Conservation (phyloP, 495 filamentous ascomycete genomes). For the Tetracladium setigerum region DNA sequence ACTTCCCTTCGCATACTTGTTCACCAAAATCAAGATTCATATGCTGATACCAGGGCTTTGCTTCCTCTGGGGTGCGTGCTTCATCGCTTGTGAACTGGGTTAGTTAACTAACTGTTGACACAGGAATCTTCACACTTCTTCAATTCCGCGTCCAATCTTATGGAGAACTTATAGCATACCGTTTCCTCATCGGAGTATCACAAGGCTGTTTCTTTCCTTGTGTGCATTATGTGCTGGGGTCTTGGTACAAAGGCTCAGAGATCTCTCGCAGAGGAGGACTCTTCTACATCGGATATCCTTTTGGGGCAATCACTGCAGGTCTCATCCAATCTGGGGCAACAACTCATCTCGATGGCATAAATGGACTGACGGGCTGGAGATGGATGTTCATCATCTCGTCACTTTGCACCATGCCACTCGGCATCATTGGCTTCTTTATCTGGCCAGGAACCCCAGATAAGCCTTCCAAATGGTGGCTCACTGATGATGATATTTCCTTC, state of each 20-base stretch:
- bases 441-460: slow-evolving; percentile 36
- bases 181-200: no score
- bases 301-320: slow-evolving; percentile 42
- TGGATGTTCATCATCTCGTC: slow-evolving; percentile 49
- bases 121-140: slow-evolving; percentile 14
- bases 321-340: slow-evolving; percentile 42
- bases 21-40: slow-evolving; percentile 40
- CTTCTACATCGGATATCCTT: slow-evolving; percentile 41
- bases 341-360: slow-evolving; percentile 32
- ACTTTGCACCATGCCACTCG: slow-evolving; percentile 41
- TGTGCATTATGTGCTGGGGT: slow-evolving; percentile 40
- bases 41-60: slow-evolving; percentile 32
- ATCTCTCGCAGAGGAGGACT: slow-evolving; percentile 36
- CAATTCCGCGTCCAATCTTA: slow-evolving; percentile 10
- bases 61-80: no score
- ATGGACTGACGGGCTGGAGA: slow-evolving; percentile 42
- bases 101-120: neutral
- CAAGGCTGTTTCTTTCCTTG: slow-evolving; percentile 31
- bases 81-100: no score
- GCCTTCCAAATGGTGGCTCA: slow-evolving; percentile 34
- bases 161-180: slow-evolving; percentile 1
- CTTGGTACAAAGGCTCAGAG: slow-evolving; percentile 26
- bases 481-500: slow-evolving; percentile 29
- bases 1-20: slow-evolving; percentile 42
- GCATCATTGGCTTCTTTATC: slow-evolving; percentile 35